A percentile compares a stretch with the other conserved stretches of the same genome.
These are phyloP conservation scores for Puya raimondii DNA, from an alignment of 176 grass and related monocot genomes.

Conservation along the genomic window DNA sequence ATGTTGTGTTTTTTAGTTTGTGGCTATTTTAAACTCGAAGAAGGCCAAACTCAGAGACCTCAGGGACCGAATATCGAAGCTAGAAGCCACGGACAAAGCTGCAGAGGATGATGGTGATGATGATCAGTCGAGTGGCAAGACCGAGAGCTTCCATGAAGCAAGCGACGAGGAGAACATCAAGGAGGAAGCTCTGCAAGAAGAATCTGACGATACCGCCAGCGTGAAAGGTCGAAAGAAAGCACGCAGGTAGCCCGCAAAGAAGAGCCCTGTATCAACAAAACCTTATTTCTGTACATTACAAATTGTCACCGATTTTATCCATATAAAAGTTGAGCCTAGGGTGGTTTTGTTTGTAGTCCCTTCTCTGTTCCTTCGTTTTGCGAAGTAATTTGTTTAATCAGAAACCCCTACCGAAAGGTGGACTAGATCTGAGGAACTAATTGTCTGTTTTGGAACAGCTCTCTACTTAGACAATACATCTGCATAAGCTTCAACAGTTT, in stretches of 20 bases:
- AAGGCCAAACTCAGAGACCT: conserved; percentile 75
- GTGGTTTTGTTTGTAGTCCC: too few relatives aligned
- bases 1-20: conserved; percentile 46
- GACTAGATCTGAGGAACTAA: too few relatives aligned
- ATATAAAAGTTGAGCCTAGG: too few relatives aligned
- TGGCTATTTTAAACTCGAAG: conserved; percentile 77
- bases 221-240: conserved; percentile 29
- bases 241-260: conserved; percentile 2
- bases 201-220: conserved; percentile 22
- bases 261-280: not conserved
- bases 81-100: conserved; percentile 43
- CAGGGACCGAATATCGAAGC: conserved; percentile 39
- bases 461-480: too few relatives aligned
- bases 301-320: not conserved
- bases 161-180: conserved; percentile 45
- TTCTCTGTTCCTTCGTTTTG: too few relatives aligned
- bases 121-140: conserved; percentile 47
- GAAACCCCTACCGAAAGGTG: too few relatives aligned
- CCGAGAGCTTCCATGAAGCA: conserved; percentile 38
- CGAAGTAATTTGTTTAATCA: too few relatives aligned
- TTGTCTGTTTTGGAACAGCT: too few relatives aligned
- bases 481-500: too few relatives aligned
- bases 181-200: conserved; percentile 32
- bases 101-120: conserved; percentile 29
- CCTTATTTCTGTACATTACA: not conserved